phyloP scores from a whole-genome alignment of 306 rosid species.

The Lathyrus sativus region DNA sequence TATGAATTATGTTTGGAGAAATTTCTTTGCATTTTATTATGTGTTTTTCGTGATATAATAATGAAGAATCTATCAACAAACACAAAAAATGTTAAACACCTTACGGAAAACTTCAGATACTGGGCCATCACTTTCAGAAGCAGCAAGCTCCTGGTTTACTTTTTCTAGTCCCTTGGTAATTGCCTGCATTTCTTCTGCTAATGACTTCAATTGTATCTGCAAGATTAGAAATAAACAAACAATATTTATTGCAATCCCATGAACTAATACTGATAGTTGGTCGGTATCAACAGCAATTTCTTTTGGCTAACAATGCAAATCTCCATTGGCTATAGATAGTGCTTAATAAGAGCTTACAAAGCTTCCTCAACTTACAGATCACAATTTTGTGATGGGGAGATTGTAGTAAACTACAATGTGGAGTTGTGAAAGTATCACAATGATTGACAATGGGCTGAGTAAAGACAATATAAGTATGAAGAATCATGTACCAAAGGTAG shows the following conservation, averaged over 20 bases:
- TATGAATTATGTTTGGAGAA: conserved; percentile 25
- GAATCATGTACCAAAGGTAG: background rate
- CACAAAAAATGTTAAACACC: conserved; percentile 49
- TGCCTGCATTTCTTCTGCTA: conserved; percentile 99
- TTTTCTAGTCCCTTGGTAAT: conserved; percentile 87
- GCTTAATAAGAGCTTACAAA: background rate
- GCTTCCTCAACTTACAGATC: background rate
- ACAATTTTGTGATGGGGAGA: background rate
- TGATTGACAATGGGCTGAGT: background rate
- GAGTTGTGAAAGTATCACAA: background rate
- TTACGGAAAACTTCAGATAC: conserved; percentile 74
- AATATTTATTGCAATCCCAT: conserved; percentile 20
- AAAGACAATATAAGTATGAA: background rate
- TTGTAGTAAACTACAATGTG: background rate
- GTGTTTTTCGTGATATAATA: conserved; percentile 14
- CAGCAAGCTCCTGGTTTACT: conserved; percentile 75
- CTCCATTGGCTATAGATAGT: background rate
- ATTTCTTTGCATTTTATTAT: conserved; percentile 12
- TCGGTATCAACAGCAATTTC: conserved; percentile 16
- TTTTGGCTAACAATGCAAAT: conserved; percentile 22
- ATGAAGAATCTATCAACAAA: conserved; percentile 17
- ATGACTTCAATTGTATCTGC: conserved; percentile 90
- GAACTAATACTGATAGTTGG: conserved; percentile 10
- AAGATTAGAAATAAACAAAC: conserved; percentile 35
- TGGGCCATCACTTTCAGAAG: conserved; percentile 85